Conservation (phyloP, 192 early-diverging fungal genomes). For the Coemansia sp. region DNA sequence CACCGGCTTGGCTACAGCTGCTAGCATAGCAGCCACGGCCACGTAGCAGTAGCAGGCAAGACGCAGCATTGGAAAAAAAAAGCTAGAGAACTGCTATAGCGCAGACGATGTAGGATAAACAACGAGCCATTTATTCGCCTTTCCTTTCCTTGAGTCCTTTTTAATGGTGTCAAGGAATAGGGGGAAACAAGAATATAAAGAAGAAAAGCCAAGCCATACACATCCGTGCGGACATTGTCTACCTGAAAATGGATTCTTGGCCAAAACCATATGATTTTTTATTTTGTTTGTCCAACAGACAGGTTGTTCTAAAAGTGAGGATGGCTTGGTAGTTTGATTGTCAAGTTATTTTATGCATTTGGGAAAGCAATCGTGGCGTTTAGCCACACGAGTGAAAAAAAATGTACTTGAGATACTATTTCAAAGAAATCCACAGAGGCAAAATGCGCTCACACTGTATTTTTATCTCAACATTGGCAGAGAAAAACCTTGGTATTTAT, state of each 20-base stretch:
- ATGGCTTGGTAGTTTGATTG: no score
- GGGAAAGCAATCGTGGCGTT: no score
- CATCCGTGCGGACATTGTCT: neutral
- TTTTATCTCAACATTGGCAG: no score
- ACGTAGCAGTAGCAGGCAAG: neutral
- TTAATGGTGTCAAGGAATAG: neutral
- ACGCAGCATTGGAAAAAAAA: neutral
- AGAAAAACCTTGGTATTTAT: no score
- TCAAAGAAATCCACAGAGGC: no score
- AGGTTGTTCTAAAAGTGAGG: no score
- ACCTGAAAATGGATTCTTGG: neutral
- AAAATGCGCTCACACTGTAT: no score
- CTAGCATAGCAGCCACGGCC: neutral
- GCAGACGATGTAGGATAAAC: neutral
- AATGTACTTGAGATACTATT: no score
- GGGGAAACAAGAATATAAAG: neutral
- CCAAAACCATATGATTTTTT: neutral
- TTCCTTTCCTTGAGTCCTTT: neutral
- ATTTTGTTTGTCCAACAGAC: no score
- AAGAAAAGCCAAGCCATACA: neutral
- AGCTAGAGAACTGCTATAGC: neutral
- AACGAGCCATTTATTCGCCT: neutral
- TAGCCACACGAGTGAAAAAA: no score
- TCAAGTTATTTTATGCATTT: no score
- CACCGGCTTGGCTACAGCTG: conserved; percentile 46